These are phyloP conservation scores for Tetracentron sinense DNA, from an alignment of 164 flowering plant genomes.

Conservation along the genomic window DNA sequence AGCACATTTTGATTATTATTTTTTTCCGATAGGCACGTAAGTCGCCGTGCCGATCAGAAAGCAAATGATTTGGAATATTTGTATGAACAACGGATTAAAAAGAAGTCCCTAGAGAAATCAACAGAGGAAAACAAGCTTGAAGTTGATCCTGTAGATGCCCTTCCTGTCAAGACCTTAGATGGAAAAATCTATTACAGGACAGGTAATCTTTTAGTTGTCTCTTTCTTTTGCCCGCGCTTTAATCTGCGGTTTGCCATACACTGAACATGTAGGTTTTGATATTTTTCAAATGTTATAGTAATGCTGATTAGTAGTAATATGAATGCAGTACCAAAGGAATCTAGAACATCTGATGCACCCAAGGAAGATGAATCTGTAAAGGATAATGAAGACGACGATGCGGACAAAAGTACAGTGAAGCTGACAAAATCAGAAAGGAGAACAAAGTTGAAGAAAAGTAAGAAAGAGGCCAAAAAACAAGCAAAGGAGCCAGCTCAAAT, in stretches of 20 bases:
- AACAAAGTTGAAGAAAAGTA: no score
- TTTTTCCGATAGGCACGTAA: slow-evolving; percentile 94
- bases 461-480: no score
- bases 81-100: slow-evolving; percentile 56
- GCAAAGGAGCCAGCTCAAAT: slow-evolving; percentile 34
- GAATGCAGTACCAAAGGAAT: no score
- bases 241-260: no score
- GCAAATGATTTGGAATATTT: slow-evolving; percentile 65
- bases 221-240: slow-evolving; percentile 9
- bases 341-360: no score
- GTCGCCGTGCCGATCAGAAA: slow-evolving; percentile 68
- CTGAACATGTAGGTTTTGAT: no score
- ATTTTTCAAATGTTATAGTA: no score
- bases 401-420: no score
- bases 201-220: slow-evolving; percentile 27
- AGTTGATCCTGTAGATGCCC: slow-evolving; percentile 81
- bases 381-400: slow-evolving; percentile 24
- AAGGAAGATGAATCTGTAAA: slow-evolving; percentile 32
- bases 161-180: slow-evolving; percentile 82
- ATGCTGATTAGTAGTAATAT: no score
- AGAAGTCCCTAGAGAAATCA: slow-evolving; percentile 32
- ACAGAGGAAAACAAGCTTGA: slow-evolving; percentile 30
- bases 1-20: no score
- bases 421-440: no score
- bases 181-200: slow-evolving; percentile 64